A percentile compares a stretch with the other conserved stretches of the same genome.
Conservation (phyloP, 495 filamentous ascomycete species). For the Penicillium pancosmium region DNA sequence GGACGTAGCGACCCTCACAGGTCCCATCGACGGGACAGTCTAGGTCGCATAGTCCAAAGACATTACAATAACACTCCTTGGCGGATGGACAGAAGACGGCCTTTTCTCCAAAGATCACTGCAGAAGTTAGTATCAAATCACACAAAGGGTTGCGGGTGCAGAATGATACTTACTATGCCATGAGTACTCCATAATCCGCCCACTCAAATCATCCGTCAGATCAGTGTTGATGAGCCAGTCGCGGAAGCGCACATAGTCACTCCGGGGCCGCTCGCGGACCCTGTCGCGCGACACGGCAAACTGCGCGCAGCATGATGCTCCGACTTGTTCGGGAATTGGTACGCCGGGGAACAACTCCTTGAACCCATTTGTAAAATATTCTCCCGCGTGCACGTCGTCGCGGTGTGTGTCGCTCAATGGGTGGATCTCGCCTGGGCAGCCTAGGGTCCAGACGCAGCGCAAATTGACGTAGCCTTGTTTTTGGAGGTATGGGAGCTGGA, state of each 20-base stretch:
- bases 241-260: slow-evolving; percentile 59
- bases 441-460: slow-evolving; percentile 65
- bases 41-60: slow-evolving; percentile 62
- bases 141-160: background rate
- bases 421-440: slow-evolving; percentile 63
- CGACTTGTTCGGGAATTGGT: slow-evolving; percentile 53
- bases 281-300: slow-evolving; percentile 66
- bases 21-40: slow-evolving; percentile 36
- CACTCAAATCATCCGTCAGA: slow-evolving; percentile 58
- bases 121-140: background rate
- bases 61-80: slow-evolving; percentile 63
- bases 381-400: slow-evolving; percentile 47
- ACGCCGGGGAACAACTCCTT: slow-evolving; percentile 56
- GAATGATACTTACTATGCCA: slow-evolving; percentile 60
- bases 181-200: slow-evolving; percentile 72
- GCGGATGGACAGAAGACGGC: slow-evolving; percentile 60
- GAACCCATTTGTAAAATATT: slow-evolving; percentile 57
- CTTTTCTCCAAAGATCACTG: slow-evolving; percentile 54
- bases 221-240: slow-evolving; percentile 62
- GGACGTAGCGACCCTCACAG: slow-evolving; percentile 48
- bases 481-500: slow-evolving; percentile 58
- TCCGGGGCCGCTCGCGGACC: slow-evolving; percentile 47
- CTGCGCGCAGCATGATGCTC: slow-evolving; percentile 69
- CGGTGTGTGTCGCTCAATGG: slow-evolving; percentile 46
- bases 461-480: slow-evolving; percentile 64